Evolutionary conservation across 1,284 basidiomycete genomes (phyloP).

Genomic region (Psilocybe mexicana): DNA sequence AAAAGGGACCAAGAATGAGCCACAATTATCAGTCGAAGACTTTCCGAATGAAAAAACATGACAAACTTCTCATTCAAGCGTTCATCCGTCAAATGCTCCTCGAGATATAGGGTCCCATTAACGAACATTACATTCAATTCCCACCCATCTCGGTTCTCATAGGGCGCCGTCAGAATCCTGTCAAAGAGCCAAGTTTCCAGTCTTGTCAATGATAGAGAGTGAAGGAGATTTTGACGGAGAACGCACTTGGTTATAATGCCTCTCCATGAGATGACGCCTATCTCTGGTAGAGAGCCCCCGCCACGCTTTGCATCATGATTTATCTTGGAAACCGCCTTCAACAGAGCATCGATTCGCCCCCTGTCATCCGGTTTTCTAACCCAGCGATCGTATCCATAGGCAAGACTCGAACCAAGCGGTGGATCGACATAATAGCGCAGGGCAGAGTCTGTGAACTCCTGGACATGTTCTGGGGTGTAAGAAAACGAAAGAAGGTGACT

Average conservation of each 20-base stretch:
- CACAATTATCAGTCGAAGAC: neutral
- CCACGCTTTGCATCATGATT: slow-evolving; percentile 27
- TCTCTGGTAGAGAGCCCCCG: slow-evolving; percentile 32
- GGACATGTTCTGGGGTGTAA: slow-evolving; percentile 51
- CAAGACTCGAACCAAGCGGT: slow-evolving; percentile 58
- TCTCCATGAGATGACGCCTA: slow-evolving; percentile 80
- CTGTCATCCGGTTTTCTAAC: slow-evolving; percentile 63
- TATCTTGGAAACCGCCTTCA: slow-evolving; percentile 50
- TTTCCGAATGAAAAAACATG: neutral
- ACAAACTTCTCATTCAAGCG: slow-evolving; percentile 64
- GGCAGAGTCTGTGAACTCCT: slow-evolving; percentile 66
- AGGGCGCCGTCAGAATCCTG: slow-evolving; percentile 76
- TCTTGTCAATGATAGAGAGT: slow-evolving; percentile 5
- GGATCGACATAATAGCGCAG: slow-evolving; percentile 71
- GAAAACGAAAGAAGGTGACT: slow-evolving; percentile 67
- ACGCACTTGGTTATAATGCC: slow-evolving; percentile 89
- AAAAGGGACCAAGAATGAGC: slow-evolving; percentile 2
- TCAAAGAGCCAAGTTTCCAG: slow-evolving; percentile 26
- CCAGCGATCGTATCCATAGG: slow-evolving; percentile 71
- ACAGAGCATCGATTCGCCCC: slow-evolving; percentile 63
- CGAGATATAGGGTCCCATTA: slow-evolving; percentile 78
- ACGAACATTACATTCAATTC: slow-evolving; percentile 86
- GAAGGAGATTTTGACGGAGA: neutral
- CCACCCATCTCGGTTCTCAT: slow-evolving; percentile 80
- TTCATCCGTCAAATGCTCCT: slow-evolving; percentile 70